A percentile compares a stretch with the other conserved stretches of the same genome.
Evolutionary conservation across 257 asterid species (phyloP).

Genomic region (Nicotiana knightiana): DNA sequence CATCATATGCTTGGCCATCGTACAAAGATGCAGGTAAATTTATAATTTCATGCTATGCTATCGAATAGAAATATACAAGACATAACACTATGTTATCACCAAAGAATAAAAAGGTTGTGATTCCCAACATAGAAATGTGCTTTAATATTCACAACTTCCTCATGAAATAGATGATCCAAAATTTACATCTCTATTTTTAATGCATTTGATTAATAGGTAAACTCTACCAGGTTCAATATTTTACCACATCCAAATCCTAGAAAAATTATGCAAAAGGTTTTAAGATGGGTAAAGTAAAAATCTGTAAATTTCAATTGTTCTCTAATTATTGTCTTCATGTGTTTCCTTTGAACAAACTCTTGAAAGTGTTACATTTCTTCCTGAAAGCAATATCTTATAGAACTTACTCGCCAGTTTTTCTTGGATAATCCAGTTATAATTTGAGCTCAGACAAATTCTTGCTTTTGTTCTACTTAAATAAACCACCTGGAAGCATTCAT

Average conservation of each 20-base stretch:
- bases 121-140: neutral
- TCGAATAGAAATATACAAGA: neutral
- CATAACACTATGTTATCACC: neutral
- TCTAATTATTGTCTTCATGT: neutral
- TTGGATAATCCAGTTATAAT: neutral
- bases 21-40: constrained; percentile 77
- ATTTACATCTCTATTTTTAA: neutral
- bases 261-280: neutral
- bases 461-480: neutral
- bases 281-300: neutral
- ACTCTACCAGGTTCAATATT: neutral
- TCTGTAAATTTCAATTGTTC: neutral
- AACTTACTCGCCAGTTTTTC: neutral
- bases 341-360: neutral
- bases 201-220: neutral
- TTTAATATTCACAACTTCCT: neutral
- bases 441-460: neutral
- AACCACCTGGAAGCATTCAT: neutral
- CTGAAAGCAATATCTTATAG: neutral
- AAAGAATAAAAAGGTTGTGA: neutral
- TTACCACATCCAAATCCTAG: neutral
- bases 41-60: neutral
- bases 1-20: constrained; percentile 88
- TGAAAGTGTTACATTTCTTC: neutral
- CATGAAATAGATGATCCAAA: neutral